phyloP scores from a whole-genome alignment of 495 filamentous ascomycete genomes.

The Penicilliopsis zonata region DNA sequence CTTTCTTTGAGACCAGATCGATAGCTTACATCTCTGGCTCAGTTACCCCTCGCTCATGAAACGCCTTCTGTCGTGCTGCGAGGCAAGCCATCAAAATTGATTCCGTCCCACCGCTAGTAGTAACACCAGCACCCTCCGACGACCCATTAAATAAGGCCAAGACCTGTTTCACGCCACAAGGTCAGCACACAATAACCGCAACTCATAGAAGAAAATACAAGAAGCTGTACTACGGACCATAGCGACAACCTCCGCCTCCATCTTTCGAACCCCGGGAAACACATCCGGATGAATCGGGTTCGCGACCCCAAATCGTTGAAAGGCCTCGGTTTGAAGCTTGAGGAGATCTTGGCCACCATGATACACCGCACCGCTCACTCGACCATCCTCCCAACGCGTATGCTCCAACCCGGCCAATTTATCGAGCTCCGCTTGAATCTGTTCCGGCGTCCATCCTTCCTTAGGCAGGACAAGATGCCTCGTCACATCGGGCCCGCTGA shows the following conservation, averaged over 20 bases:
- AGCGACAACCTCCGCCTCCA: constrained; percentile 96
- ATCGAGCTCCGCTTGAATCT: constrained; percentile 67
- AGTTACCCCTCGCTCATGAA: constrained; percentile 68
- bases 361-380: constrained; percentile 91
- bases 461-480: constrained; percentile 69
- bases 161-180: constrained; percentile 31
- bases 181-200: constrained; percentile 1
- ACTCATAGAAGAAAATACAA: too few species aligned
- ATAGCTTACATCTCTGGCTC: constrained; percentile 81
- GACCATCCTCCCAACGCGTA: constrained; percentile 91
- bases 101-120: constrained; percentile 88
- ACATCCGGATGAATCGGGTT: constrained; percentile 99
- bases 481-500: constrained; percentile 55
- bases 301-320: constrained; percentile 83
- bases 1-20: not conserved
- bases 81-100: constrained; percentile 92
- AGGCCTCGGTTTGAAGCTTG: constrained; percentile 82
- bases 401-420: constrained; percentile 78
- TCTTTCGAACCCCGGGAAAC: constrained; percentile 95
- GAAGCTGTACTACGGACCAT: constrained; percentile 57
- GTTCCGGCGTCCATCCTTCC: constrained; percentile 73
- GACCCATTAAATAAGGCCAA: constrained; percentile 88
- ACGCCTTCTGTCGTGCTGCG: constrained; percentile 79
- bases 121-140: constrained; percentile 68
- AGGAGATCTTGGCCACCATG: constrained; percentile 80